phyloP scores from a whole-genome alignment of 1,139 yeast genomes.

The Diutina neorugosa region DNA sequence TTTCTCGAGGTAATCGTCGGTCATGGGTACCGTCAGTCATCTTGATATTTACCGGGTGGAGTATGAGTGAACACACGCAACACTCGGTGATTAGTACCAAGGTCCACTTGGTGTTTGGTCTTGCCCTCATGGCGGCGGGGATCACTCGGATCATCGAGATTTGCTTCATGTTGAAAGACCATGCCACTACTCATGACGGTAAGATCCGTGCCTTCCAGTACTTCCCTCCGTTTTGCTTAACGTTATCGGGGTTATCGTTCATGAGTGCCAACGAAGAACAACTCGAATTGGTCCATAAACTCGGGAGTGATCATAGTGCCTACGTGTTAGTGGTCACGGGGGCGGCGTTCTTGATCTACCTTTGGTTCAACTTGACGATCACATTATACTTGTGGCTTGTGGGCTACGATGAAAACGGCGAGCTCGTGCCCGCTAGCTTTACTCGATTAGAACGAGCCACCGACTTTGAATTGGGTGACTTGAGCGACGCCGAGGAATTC shows the following conservation, averaged over 20 bases:
- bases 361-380: slow-evolving; percentile 51
- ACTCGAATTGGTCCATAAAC: slow-evolving; percentile 50
- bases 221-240: slow-evolving; percentile 67
- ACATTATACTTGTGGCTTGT: slow-evolving; percentile 45
- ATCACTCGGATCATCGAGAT: slow-evolving; percentile 64
- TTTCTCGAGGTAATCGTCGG: slow-evolving; percentile 48
- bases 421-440: slow-evolving; percentile 6
- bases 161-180: slow-evolving; percentile 51
- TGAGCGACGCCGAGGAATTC: slow-evolving; percentile 1
- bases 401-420: slow-evolving; percentile 33
- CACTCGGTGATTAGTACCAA: slow-evolving; percentile 64
- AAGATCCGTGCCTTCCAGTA: slow-evolving; percentile 64
- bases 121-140: slow-evolving; percentile 72
- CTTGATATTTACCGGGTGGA: slow-evolving; percentile 80
- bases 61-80: slow-evolving; percentile 86
- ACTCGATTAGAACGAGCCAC: slow-evolving; percentile 5
- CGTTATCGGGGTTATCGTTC: slow-evolving; percentile 68
- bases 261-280: slow-evolving; percentile 94
- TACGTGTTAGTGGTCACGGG: slow-evolving; percentile 65
- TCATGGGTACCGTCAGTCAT: slow-evolving; percentile 73
- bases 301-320: slow-evolving; percentile 78
- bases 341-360: slow-evolving; percentile 59
- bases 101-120: slow-evolving; percentile 79
- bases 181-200: slow-evolving; percentile 32
- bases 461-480: slow-evolving; percentile 10